These are phyloP conservation scores for Gynostemma pentaphyllum DNA, from an alignment of 306 rosid genomes.

Conservation along the genomic window DNA sequence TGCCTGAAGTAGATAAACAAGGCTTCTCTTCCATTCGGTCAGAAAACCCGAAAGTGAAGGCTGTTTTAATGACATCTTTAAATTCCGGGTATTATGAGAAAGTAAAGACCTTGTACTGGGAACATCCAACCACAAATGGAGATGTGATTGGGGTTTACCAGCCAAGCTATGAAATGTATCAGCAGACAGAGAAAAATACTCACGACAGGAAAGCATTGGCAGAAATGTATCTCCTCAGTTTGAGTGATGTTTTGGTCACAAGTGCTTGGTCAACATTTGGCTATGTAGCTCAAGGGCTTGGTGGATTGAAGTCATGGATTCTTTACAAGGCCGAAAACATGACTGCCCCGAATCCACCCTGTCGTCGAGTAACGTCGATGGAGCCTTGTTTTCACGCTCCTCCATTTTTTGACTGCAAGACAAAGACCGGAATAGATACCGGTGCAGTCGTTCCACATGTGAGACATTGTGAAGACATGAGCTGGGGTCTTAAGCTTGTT, in stretches of 20 bases:
- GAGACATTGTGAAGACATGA: slow-evolving; percentile 16
- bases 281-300: slow-evolving; percentile 75
- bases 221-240: slow-evolving; percentile 61
- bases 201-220: slow-evolving; percentile 70
- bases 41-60: slow-evolving; percentile 29
- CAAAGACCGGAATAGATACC: slow-evolving; percentile 55
- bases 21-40: slow-evolving; percentile 12
- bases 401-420: slow-evolving; percentile 74
- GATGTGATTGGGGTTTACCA: slow-evolving; percentile 48
- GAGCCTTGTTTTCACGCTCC: slow-evolving; percentile 88
- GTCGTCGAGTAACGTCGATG: slow-evolving; percentile 53
- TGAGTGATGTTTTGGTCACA: slow-evolving; percentile 44
- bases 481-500: slow-evolving; percentile 15
- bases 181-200: slow-evolving; percentile 41
- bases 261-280: slow-evolving; percentile 83
- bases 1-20: slow-evolving; percentile 36
- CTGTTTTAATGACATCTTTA: slow-evolving; percentile 53
- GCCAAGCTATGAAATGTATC: slow-evolving; percentile 68
- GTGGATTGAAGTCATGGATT: slow-evolving; percentile 69
- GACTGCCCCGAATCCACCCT: slow-evolving; percentile 44
- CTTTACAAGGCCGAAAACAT: slow-evolving; percentile 54
- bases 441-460: slow-evolving; percentile 23
- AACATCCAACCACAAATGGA: slow-evolving; percentile 46
- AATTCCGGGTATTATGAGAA: slow-evolving; percentile 48
- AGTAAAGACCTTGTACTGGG: slow-evolving; percentile 56